Conservation (phyloP, 2,329 filamentous ascomycete species). For the Fusarium sterilihyphosum region DNA sequence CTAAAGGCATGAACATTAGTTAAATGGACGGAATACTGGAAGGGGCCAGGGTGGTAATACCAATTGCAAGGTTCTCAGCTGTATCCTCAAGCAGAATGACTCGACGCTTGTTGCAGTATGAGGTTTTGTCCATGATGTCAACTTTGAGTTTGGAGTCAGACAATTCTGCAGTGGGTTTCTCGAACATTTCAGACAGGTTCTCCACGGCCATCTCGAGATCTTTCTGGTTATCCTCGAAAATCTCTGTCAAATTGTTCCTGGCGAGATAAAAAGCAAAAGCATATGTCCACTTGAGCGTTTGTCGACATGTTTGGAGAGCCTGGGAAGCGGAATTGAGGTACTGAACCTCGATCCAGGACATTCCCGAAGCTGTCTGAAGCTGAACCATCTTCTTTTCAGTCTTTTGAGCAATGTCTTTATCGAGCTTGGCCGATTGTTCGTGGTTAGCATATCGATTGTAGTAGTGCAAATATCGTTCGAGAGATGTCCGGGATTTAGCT, state of each 20-base stretch:
- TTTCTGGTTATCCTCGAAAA: conserved; percentile 99
- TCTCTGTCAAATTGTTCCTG: conserved; percentile 93
- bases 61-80: conserved; percentile 87
- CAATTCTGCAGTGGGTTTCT: conserved; percentile 91
- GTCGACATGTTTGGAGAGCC: conserved; percentile 94
- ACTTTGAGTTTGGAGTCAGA: conserved; percentile 91
- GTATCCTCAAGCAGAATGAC: conserved; percentile 92
- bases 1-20: conserved; percentile 47
- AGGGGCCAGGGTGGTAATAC: conserved; percentile 57
- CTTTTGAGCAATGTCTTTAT: conserved; percentile 95
- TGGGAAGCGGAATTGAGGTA: conserved; percentile 94
- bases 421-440: conserved; percentile 94
- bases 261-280: conserved; percentile 98
- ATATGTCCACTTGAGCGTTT: conserved; percentile 99
- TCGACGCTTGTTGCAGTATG: conserved; percentile 93
- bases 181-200: conserved; percentile 98
- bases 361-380: conserved; percentile 89
- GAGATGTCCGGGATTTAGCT: conserved; percentile 85
- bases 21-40: background rate
- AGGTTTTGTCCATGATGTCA: conserved; percentile 98
- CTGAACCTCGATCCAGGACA: conserved; percentile 99
- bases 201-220: conserved; percentile 98
- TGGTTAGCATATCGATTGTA: conserved; percentile 99
- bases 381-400: conserved; percentile 99
- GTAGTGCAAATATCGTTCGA: conserved; percentile 98